Percentiles rank a stretch among this genome's conserved stretches.
These are phyloP conservation scores for Backusella tarrabulga DNA, from an alignment of 192 early-diverging fungal species.

Conservation along the genomic window DNA sequence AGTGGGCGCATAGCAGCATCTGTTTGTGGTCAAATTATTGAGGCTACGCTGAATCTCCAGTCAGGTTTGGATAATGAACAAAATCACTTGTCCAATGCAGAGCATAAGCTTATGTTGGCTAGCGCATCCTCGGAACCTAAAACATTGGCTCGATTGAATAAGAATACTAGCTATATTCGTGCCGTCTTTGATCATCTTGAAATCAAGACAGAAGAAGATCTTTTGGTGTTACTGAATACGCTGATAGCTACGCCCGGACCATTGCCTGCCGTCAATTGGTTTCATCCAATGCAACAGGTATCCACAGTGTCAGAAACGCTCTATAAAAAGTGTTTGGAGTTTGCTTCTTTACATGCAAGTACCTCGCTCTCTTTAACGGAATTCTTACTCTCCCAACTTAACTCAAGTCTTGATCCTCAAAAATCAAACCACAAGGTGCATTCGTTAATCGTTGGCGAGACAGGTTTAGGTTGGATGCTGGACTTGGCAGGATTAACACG, in stretches of 20 bases:
- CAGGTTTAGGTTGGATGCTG: conserved; percentile 47
- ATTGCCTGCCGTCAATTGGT: conserved; percentile 59
- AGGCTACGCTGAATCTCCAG: conserved; percentile 21
- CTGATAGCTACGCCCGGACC: conserved; percentile 34
- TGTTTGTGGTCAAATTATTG: conserved; percentile 40
- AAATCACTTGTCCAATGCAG: neutral
- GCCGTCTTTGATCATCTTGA: conserved; percentile 45
- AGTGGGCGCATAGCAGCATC: conserved; percentile 47
- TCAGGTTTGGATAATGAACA: neutral
- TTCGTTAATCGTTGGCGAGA: conserved; percentile 34
- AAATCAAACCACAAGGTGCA: conserved; percentile 11
- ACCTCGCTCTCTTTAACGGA: conserved; percentile 52
- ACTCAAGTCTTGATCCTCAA: neutral
- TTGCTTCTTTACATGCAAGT: conserved; percentile 46
- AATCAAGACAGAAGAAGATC: conserved; percentile 1
- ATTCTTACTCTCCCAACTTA: conserved; percentile 42
- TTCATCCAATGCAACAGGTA: conserved; percentile 36
- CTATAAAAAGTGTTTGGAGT: conserved; percentile 24
- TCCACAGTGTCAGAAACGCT: conserved; percentile 10
- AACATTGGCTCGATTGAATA: conserved; percentile 45
- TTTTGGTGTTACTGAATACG: conserved; percentile 26
- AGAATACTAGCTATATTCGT: conserved; percentile 49
- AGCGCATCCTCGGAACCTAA: conserved; percentile 47
- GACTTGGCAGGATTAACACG: conserved; percentile 42
- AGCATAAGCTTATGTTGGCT: neutral